Evolutionary conservation across 1,284 basidiomycete species (phyloP), one percentile per base, ranked within the genome.

Genomic region (Caloboletus inedulis): DNA sequence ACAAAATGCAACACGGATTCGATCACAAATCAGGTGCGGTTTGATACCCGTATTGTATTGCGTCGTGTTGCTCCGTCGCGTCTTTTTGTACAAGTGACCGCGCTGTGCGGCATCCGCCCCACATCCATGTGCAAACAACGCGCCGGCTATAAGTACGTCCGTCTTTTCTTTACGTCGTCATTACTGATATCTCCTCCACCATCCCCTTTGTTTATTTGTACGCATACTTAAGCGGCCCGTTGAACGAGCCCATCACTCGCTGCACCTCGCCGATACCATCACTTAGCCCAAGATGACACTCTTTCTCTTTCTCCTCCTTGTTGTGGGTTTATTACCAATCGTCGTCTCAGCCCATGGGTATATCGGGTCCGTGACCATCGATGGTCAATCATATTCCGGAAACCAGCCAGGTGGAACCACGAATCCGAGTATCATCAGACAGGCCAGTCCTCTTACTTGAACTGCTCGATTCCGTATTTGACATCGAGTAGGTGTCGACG

Each of bases 301-400:
- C 36, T 13, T 65, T 47, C 47, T 63, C 40, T 36, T 50, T 14
- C 1, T 48, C 43, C 43, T 59, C 41, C 30, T 54, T 30, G 23
- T 58, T 34, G 33, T 58, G 33, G 49, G 54, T 41, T 49, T 57
- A 21, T 40, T 65, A 3, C 59, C 68, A 13, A 31, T 58, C 21
- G 27, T 62, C 27, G 65, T 62, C 43, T 62, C 59, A 21, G 68
- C 69, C 18, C 72, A 72, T 44, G 70, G 70, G 14, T 69, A 55
- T 42, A 54, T 72, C 34, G 51, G 50, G 23, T 53, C 61, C 27
- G 59, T 74, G 41, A 58, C 55, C 19, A 68, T 73, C 45, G 66
- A 72, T 37, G 74, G 73, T 21, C 60, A 61, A 56, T 45, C 47
- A 4, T 74, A 69, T 40, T 10, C 59, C 9, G 73, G 72, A 40